Percentiles rank a stretch among this genome's conserved stretches.
These are phyloP conservation scores for Daldinia loculata DNA, from an alignment of 495 filamentous ascomycete species.

Conservation along the genomic window DNA sequence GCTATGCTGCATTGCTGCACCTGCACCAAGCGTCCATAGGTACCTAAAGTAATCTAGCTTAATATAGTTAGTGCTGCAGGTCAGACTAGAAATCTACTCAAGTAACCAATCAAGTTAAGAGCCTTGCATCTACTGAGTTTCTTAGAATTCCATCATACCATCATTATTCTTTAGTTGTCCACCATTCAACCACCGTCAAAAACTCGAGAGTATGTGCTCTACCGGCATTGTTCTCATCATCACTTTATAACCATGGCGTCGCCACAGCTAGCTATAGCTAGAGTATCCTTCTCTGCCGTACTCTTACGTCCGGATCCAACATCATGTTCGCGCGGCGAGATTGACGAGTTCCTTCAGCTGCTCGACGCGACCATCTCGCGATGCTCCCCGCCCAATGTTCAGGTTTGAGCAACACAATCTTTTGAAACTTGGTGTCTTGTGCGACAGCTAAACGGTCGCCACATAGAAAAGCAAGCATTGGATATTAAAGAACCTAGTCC, in stretches of 20 bases:
- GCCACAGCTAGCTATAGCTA: slow-evolving; percentile 81
- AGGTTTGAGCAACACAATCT: slow-evolving; percentile 82
- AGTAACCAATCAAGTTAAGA: slow-evolving; percentile 27
- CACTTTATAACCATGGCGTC: slow-evolving; percentile 64
- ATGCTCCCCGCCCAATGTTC: slow-evolving; percentile 86
- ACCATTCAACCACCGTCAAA: slow-evolving; percentile 3
- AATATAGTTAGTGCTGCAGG: slow-evolving; percentile 7
- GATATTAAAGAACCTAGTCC: slow-evolving; percentile 75
- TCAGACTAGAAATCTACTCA: not conserved
- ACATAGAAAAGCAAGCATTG: slow-evolving; percentile 85
- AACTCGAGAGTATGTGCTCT: slow-evolving; percentile 26
- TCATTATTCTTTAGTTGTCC: not conserved
- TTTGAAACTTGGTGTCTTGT: slow-evolving; percentile 60
- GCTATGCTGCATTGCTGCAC: not conserved
- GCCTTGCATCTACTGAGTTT: slow-evolving; percentile 14
- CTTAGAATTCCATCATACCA: slow-evolving; percentile 9
- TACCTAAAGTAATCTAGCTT: not conserved
- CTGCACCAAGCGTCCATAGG: not conserved
- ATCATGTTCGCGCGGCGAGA: slow-evolving; percentile 73
- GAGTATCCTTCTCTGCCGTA: slow-evolving; percentile 78
- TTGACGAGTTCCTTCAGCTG: slow-evolving; percentile 72
- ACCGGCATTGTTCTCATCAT: not conserved
- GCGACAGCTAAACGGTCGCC: slow-evolving; percentile 65
- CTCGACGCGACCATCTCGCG: slow-evolving; percentile 73
- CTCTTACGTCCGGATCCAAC: slow-evolving; percentile 80